Conservation (phyloP, 2,329 filamentous ascomycete species). For the Microcyclospora pomicola region DNA sequence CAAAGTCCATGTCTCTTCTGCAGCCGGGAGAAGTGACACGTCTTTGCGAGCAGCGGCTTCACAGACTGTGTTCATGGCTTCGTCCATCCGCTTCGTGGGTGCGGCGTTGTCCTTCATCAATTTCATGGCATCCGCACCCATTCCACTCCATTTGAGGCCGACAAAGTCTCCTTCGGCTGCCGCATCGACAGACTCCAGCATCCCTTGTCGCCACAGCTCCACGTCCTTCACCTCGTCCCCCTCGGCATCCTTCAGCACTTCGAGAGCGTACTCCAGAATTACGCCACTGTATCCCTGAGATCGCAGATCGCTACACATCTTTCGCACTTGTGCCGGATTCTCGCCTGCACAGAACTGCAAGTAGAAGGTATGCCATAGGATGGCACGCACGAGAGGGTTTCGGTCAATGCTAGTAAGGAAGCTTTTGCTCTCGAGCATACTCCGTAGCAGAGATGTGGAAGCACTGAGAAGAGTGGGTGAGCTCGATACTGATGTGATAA, state of each 20-base stretch:
- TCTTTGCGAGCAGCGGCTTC: constrained; percentile 53
- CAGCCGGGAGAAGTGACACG: constrained; percentile 68
- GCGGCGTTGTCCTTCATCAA: constrained; percentile 48
- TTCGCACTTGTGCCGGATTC: constrained; percentile 51
- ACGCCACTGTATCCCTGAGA: constrained; percentile 68
- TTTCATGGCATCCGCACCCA: constrained; percentile 58
- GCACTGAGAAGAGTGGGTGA: constrained; percentile 55
- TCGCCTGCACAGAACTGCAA: constrained; percentile 84
- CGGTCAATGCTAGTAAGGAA: constrained; percentile 57
- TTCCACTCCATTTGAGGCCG: constrained; percentile 60
- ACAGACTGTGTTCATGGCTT: constrained; percentile 63
- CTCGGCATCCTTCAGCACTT: constrained; percentile 50
- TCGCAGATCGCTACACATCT: constrained; percentile 53
- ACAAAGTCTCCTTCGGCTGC: constrained; percentile 39
- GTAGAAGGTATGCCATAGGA: constrained; percentile 76
- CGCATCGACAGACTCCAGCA: constrained; percentile 54
- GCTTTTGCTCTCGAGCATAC: constrained; percentile 55
- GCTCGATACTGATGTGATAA: constrained; percentile 56
- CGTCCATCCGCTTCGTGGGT: constrained; percentile 50
- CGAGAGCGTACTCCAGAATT: constrained; percentile 70
- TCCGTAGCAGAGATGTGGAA: constrained; percentile 53
- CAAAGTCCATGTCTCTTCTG: constrained; percentile 70
- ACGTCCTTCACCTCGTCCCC: constrained; percentile 49
- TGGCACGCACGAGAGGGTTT: constrained; percentile 54
- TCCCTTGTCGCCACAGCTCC: constrained; percentile 57